A percentile compares a stretch with the other conserved stretches of the same genome.
Conservation (phyloP, 108 stramenopile genomes). For the Discostella stelligeroides region DNA sequence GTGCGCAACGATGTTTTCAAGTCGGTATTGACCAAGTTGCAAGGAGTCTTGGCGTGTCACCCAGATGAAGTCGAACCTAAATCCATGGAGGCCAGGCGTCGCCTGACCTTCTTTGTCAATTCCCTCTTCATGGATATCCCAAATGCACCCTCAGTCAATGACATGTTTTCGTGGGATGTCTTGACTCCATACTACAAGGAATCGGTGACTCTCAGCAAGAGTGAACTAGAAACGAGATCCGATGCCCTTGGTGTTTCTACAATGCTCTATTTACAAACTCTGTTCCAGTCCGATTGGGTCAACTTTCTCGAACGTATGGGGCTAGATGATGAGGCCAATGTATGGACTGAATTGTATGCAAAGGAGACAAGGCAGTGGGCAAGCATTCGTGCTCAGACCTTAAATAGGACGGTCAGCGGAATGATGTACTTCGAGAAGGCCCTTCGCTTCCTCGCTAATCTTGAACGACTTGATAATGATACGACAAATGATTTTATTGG, state of each 20-base stretch:
- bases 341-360: conserved; percentile 88
- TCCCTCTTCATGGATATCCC: conserved; percentile 99
- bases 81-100: conserved; percentile 91
- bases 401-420: conserved; percentile 94
- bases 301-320: conserved; percentile 92
- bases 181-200: conserved; percentile 98
- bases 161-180: conserved; percentile 97
- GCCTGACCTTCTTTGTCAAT: conserved; percentile 97
- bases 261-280: conserved; percentile 94
- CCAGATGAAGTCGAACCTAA: conserved; percentile 96
- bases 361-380: conserved; percentile 96
- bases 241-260: conserved; percentile 94
- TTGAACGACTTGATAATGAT: conserved; percentile 90
- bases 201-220: conserved; percentile 93
- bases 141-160: conserved; percentile 90
- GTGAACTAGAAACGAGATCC: conserved; percentile 88
- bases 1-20: conserved; percentile 76
- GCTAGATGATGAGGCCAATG: conserved; percentile 86
- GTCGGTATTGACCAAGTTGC: conserved; percentile 83
- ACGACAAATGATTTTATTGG: conserved; percentile 90
- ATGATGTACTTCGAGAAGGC: conserved; percentile 99
- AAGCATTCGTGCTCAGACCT: conserved; percentile 95
- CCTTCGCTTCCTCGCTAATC: conserved; percentile 89
- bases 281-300: conserved; percentile 94
- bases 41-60: conserved; percentile 90